Evolutionary conservation across 768 basidiomycete genomes (phyloP), one percentile per base, ranked within the genome.

Genomic region (Pleurotus tuber-regium): DNA sequence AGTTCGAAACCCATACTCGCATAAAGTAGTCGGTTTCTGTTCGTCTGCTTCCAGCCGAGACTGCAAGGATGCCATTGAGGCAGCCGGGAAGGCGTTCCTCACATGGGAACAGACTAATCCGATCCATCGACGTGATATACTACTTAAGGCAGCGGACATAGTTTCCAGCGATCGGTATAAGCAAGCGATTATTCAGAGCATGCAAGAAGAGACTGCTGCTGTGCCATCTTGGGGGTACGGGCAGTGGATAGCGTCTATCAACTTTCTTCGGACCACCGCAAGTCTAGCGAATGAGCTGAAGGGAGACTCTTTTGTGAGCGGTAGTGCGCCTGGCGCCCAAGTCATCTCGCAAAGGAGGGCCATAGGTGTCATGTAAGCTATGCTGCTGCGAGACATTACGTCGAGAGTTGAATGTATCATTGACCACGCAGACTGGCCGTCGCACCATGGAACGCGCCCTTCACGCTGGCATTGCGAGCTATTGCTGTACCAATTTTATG

Each of bases 361-460:
- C 1, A 69, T 72, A 56, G 82, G 82, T 3, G 82, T 80, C 10
- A 62, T 79, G 82, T 80, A 51, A 38, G 75, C 69, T 6, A n/a
- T 53, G 31, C 21, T 9, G 50, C 18, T 19, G 31, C 18, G 30
- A 26, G 2, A 9, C 33, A 5, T 10, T 6, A 25, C 24, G n/a
- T 35, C 7, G 4, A 10, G 29, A 41, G 2, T 33, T 12, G 11
- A 28, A 44, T 18, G 8, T 11, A 26, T 35, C 14, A 23, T 23
- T n/a, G n/a, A n/a, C n/a, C n/a, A n/a, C n/a, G n/a, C 54, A 82
- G 80, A 18, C 70, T 80, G 48, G 72, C 75, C 3, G 78, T 82
- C 2, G 69, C 75, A 1, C 80, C 82, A 0, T 83, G 81, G 82
- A 83, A 83, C 56, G 76, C 75, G 2, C 78, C 82, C 0, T 55